Conservation (phyloP, 2,329 filamentous ascomycete species). For the Ophiosphaerella korrae region DNA sequence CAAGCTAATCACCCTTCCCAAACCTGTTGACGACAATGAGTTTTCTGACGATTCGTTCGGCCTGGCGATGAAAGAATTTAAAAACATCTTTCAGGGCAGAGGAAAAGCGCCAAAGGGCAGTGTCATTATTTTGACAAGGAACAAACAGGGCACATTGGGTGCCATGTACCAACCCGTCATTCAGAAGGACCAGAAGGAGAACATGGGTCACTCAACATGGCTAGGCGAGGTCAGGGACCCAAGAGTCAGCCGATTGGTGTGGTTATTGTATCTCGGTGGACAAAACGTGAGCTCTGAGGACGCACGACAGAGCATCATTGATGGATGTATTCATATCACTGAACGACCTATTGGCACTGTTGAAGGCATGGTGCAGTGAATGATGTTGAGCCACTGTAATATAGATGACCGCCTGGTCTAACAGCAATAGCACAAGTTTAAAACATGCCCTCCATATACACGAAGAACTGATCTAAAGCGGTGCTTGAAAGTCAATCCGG, state of each 20-base stretch:
- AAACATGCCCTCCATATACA: too few relatives aligned
- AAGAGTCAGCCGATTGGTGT: constrained; percentile 78
- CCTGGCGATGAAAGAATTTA: constrained; percentile 75
- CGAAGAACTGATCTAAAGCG: too few relatives aligned
- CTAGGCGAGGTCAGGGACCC: constrained; percentile 79
- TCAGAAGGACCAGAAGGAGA: constrained; percentile 43
- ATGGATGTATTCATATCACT: constrained; percentile 86
- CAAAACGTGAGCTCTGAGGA: constrained; percentile 84
- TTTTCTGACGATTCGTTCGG: constrained; percentile 79
- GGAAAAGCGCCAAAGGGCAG: constrained; percentile 78
- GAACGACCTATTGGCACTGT: constrained; percentile 87
- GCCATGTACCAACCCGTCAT: constrained; percentile 40
- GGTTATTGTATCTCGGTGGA: constrained; percentile 89
- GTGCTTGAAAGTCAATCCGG: too few relatives aligned
- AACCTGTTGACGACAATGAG: constrained; percentile 47
- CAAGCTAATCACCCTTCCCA: constrained; percentile 35
- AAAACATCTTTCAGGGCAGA: constrained; percentile 77
- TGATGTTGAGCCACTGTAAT: not conserved
- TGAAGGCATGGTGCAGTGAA: constrained; percentile 69
- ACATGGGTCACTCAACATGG: constrained; percentile 55
- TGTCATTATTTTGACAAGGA: constrained; percentile 74
- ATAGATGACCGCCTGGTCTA: not conserved
- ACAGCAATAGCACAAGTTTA: too few relatives aligned
- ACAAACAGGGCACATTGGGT: constrained; percentile 64
- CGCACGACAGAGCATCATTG: constrained; percentile 79